These are phyloP conservation scores for Xylariales sp. DNA, from an alignment of 2,329 filamentous ascomycete species.

Conservation along the genomic window DNA sequence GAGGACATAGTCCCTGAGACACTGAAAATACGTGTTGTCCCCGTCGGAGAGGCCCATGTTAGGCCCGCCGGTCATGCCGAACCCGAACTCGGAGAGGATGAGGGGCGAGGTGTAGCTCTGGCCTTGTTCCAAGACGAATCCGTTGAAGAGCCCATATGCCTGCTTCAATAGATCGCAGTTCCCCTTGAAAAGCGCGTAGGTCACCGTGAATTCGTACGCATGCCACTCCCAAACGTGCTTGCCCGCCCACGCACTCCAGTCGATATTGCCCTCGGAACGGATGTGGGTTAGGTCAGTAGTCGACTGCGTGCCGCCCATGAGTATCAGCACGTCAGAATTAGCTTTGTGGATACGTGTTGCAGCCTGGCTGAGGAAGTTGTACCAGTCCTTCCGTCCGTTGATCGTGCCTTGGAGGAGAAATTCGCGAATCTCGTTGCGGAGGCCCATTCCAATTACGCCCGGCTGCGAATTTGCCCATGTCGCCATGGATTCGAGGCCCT, in stretches of 20 bases:
- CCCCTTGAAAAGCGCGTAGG: conserved; percentile 55
- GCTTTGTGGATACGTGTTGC: conserved; percentile 62
- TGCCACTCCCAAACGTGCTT: conserved; percentile 73
- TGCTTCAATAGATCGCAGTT: conserved; percentile 57
- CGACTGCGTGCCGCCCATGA: conserved; percentile 66
- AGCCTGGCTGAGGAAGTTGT: conserved; percentile 59
- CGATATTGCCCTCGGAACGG: conserved; percentile 52
- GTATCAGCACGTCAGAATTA: conserved; percentile 64
- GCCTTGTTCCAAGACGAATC: conserved; percentile 63
- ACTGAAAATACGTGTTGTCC: conserved; percentile 62
- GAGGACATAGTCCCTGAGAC: conserved; percentile 63
- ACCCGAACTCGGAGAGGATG: conserved; percentile 70
- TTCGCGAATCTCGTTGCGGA: conserved; percentile 69
- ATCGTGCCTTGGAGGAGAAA: conserved; percentile 58
- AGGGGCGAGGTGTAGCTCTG: conserved; percentile 63
- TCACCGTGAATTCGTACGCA: conserved; percentile 66
- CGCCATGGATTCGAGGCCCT: conserved; percentile 64
- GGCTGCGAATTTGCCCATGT: conserved; percentile 59
- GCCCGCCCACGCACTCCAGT: conserved; percentile 57
- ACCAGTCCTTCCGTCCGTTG: conserved; percentile 62
- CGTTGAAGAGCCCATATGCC: conserved; percentile 60
- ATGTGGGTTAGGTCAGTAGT: conserved; percentile 64
- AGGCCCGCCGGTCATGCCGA: conserved; percentile 58
- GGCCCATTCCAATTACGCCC: conserved; percentile 65
- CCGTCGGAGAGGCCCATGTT: conserved; percentile 56